Percentiles rank a stretch among this genome's conserved stretches.
phyloP scores from a whole-genome alignment of 1,284 basidiomycete genomes.

The Naganishia cerealis region DNA sequence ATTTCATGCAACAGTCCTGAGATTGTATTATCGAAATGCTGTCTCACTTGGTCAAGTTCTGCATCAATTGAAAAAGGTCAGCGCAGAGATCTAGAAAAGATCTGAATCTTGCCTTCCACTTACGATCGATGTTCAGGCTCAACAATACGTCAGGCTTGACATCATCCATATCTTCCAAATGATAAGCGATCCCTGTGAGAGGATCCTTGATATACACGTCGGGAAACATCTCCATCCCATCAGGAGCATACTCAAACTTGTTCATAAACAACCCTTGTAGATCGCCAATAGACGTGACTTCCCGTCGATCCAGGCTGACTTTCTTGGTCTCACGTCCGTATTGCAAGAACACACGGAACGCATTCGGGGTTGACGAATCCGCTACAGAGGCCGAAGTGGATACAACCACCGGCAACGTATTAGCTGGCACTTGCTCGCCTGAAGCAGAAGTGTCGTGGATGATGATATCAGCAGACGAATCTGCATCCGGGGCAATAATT shows the following conservation, averaged over 20 bases:
- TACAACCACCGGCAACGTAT: neutral
- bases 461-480: neutral
- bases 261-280: conserved; percentile 88
- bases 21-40: conserved; percentile 91
- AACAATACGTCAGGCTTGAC: conserved; percentile 82
- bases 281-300: conserved; percentile 62
- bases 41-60: conserved; percentile 98
- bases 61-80: conserved; percentile 33
- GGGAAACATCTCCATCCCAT: conserved; percentile 85
- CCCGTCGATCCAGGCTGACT: conserved; percentile 25
- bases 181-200: conserved; percentile 86
- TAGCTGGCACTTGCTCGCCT: neutral
- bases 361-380: neutral
- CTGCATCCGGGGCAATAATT: conserved; percentile 24
- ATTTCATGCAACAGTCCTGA: conserved; percentile 82
- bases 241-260: conserved; percentile 87
- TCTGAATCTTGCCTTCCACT: conserved; percentile 50
- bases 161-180: conserved; percentile 93
- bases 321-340: conserved; percentile 65
- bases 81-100: neutral
- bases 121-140: conserved; percentile 93
- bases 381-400: neutral
- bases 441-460: neutral
- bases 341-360: conserved; percentile 76
- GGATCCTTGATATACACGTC: conserved; percentile 93